Evolutionary conservation across 2,329 filamentous ascomycete species (phyloP), one percentile per base, ranked within the genome.

Genomic region (Hysterium pulicare): DNA sequence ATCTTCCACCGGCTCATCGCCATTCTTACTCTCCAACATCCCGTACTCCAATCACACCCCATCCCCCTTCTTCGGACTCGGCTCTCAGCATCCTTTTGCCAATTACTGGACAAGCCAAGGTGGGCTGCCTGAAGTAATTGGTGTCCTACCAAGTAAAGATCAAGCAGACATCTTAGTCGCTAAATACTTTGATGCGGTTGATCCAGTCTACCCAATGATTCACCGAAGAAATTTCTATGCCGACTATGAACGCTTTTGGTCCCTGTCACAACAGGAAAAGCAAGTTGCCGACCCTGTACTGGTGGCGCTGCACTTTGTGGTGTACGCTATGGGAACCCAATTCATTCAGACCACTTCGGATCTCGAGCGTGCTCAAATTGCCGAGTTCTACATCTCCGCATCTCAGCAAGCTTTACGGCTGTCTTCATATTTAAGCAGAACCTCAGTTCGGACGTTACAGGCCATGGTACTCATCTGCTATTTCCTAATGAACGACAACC

Each of bases 21-120:
- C 76, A 2, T 75, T 69, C 16, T 72, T 89, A 9, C 72, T 90
- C 34, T 87, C 85, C 38, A 83, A 87, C 56, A 77, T 89, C 2
- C 84, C 86, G 0, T 86, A 85, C 58, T 85, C 85, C 0, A 74
- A 79, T 32, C 79, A 83, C 8, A 82, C 82, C 5, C 82, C 83
- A 1, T 87, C 83, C 42, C 88, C 87, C 50, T 84, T 90, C 42
- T 90, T 90, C 59, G 86, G 86, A n/a, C 82, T 89, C 49, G 86
- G 84, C 11, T 82, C 83, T 1, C 84, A 88, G 58, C 85, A 89
- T 58, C 86, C 85, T 0, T 90, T 90, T 59, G 82, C 84, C 56
- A 90, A 90, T 59, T 90, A 90, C 65, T 91, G 87, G 87, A 90
- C 86, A 2, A 87, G 83, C 56, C 78, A 83, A 47, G 86, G 87